Percentiles rank a stretch among this genome's conserved stretches.
These are phyloP conservation scores for Cornus controversa DNA, from an alignment of 148 eudicot genomes.

Conservation along the genomic window DNA sequence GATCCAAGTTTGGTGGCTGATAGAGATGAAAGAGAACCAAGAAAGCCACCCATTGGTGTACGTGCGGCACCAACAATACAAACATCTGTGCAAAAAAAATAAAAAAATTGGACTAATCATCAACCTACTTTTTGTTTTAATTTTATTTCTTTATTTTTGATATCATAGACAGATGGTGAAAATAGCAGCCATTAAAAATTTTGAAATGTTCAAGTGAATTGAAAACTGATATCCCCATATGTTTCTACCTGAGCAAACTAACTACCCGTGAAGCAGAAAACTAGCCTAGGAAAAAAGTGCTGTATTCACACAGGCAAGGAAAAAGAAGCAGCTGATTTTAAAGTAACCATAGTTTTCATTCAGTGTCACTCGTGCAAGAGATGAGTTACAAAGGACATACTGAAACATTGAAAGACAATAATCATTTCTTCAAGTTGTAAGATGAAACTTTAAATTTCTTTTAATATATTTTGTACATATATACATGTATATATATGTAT, in stretches of 20 bases:
- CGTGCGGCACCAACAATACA: conserved; percentile 98
- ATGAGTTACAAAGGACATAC: background rate
- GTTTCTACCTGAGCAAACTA: background rate
- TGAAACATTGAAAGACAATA: background rate
- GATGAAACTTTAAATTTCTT: background rate
- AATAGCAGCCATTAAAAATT: background rate
- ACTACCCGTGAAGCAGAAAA: background rate
- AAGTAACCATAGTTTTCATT: background rate
- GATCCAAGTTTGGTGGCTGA: conserved; percentile 94
- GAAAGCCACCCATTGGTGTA: conserved; percentile 96
- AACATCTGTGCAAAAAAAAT: conserved; percentile 57
- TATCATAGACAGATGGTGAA: no score
- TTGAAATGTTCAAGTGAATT: background rate
- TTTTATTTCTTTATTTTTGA: no score
- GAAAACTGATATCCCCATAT: background rate
- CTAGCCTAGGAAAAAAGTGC: background rate
- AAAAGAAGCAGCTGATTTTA: background rate
- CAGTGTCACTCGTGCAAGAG: background rate
- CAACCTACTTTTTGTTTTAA: background rate
- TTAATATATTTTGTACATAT: no score
- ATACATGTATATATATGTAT: no score
- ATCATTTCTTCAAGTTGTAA: background rate
- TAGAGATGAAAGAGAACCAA: conserved; percentile 84
- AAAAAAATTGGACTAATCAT: background rate
- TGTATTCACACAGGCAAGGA: background rate